phyloP scores from a whole-genome alignment of 106 monocot species.

The Allium fistulosum region DNA sequence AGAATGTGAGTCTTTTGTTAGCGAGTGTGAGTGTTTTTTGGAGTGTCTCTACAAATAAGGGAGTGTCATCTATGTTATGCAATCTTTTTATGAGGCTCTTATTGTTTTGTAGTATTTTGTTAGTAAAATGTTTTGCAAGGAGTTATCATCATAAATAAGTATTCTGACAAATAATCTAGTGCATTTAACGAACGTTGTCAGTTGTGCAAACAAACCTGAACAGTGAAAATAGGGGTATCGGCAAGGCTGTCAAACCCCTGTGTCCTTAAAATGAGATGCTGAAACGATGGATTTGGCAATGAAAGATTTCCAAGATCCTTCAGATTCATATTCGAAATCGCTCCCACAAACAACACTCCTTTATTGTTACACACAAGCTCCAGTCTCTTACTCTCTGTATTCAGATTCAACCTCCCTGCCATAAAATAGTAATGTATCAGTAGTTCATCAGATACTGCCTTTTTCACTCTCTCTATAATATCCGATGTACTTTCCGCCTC shows the following conservation, averaged over 20 bases:
- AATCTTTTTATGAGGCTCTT: too few species aligned
- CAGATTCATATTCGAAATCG: conserved; percentile 33
- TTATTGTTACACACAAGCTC: conserved; percentile 81
- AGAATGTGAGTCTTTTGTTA: too few species aligned
- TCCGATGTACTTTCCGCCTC: conserved; percentile 8
- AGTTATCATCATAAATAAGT: too few species aligned
- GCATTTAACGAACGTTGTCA: too few species aligned
- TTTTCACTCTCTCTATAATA: conserved; percentile 35
- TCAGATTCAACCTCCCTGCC: conserved; percentile 61
- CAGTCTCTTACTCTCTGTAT: conserved; percentile 30
- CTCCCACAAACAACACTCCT: conserved; percentile 49
- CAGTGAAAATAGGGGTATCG: conserved; percentile 46
- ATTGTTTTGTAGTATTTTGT: too few species aligned
- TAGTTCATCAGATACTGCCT: conserved; percentile 40
- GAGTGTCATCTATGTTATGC: too few species aligned
- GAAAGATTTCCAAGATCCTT: conserved; percentile 54
- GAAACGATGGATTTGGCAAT: conserved; percentile 66
- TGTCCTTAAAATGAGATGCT: conserved; percentile 33
- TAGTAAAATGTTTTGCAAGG: too few species aligned
- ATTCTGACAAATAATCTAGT: too few species aligned
- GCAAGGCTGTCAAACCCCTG: conserved; percentile 18
- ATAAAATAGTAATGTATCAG: conserved; percentile 71
- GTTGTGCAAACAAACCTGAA: conserved; percentile 38
- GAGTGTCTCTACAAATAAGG: too few species aligned
- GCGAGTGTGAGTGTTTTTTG: too few species aligned